Conservation (phyloP, 2,329 filamentous ascomycete species). For the Bipolaris gigantea region DNA sequence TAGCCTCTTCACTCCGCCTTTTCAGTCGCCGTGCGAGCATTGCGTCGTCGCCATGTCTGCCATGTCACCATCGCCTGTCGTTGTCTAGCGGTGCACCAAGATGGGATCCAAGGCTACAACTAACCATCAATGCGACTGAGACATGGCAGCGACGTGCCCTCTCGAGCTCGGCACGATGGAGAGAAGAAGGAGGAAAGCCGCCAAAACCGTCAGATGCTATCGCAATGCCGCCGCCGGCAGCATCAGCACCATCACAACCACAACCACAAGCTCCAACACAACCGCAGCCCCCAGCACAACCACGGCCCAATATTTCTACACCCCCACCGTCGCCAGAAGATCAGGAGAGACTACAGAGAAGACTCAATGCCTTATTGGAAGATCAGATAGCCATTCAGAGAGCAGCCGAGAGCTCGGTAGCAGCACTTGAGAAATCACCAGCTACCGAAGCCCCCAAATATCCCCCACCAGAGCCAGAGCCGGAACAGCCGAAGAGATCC, state of each 20-base stretch:
- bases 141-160: conserved; percentile 19
- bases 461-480: conserved; percentile 7
- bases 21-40: conserved; percentile 13
- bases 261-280: conserved; percentile 10
- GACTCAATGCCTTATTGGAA: conserved; percentile 16
- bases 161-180: conserved; percentile 24
- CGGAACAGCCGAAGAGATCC: conserved; percentile 6
- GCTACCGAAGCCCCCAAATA: conserved; percentile 7
- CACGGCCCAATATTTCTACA: conserved; percentile 8
- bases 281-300: conserved; percentile 11
- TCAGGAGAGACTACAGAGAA: conserved; percentile 19
- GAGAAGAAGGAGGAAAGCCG: conserved; percentile 26
- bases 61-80: conserved; percentile 35
- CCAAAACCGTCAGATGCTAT: conserved; percentile 18
- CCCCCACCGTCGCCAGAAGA: conserved; percentile 19
- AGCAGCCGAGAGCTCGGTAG: conserved; percentile 9
- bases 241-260: conserved; percentile 11
- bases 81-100: conserved; percentile 17
- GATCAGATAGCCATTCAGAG: conserved; percentile 11
- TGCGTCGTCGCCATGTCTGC: conserved; percentile 30
- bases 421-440: conserved; percentile 4
- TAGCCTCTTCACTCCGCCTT: conserved; percentile 17
- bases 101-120: conserved; percentile 9
- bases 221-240: conserved; percentile 26
- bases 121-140: neutral